phyloP scores from a whole-genome alignment of 1,139 yeast species.

The Geotrichum bryndzae region DNA sequence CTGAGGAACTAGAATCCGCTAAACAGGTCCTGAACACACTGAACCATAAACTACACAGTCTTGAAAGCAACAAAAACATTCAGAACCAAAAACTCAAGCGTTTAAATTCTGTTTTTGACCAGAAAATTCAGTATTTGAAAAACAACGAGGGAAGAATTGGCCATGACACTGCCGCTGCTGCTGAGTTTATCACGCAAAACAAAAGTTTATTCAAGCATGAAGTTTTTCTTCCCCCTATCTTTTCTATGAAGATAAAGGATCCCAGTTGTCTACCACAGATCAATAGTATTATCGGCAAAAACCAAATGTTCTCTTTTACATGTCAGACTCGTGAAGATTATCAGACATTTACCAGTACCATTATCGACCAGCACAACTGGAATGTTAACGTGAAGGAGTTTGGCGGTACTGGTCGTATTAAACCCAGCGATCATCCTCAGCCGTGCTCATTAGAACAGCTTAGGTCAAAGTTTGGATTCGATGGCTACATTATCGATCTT shows the following conservation, averaged over 20 bases:
- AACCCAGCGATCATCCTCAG: conserved; percentile 26
- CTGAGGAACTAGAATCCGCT: conserved; percentile 22
- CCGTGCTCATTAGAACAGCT: conserved; percentile 39
- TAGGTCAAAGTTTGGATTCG: conserved; percentile 53
- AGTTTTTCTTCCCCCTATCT: conserved; percentile 72
- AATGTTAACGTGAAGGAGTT: conserved; percentile 46
- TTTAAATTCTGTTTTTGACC: conserved; percentile 24
- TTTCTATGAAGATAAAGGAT: conserved; percentile 54
- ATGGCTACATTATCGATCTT: conserved; percentile 69
- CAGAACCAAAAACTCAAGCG: conserved; percentile 8
- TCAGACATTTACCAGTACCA: conserved; percentile 38
- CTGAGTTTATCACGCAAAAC: conserved; percentile 37
- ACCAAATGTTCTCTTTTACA: conserved; percentile 54
- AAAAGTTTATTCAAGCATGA: conserved; percentile 36
- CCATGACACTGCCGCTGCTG: conserved; percentile 33
- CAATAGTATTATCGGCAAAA: conserved; percentile 52
- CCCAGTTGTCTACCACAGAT: conserved; percentile 45
- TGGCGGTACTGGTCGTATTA: conserved; percentile 25
- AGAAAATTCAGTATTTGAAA: conserved; percentile 20
- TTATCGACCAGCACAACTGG: conserved; percentile 38
- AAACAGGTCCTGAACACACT: conserved; percentile 35
- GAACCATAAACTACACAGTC: conserved; percentile 6
- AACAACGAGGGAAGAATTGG: conserved; percentile 20
- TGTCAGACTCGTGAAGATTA: conserved; percentile 42
- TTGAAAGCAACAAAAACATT: conserved; percentile 6